Conservation (phyloP, 129 eudicot species). For the Pseudognaphalium luteoalbum region DNA sequence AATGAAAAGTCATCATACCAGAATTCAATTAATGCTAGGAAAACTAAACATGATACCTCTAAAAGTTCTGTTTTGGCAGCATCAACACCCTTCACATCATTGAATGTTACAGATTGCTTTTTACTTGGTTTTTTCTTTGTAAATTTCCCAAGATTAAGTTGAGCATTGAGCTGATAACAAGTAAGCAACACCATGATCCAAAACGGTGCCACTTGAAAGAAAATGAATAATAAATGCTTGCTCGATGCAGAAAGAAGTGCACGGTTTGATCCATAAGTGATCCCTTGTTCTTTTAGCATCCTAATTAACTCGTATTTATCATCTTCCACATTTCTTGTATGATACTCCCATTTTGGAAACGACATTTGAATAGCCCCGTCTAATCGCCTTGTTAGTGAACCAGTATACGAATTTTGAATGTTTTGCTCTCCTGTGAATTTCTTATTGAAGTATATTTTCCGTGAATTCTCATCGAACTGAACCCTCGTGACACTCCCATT, state of each 20-base stretch:
- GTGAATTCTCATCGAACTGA: conserved; percentile 43
- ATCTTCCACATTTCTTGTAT: conserved; percentile 41
- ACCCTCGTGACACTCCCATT: conserved; percentile 40
- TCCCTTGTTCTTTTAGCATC: conserved; percentile 31
- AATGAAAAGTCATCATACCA: conserved; percentile 11
- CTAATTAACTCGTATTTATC: conserved; percentile 34
- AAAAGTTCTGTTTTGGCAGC: conserved; percentile 42
- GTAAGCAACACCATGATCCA: conserved; percentile 45
- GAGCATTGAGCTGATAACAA: conserved; percentile 37
- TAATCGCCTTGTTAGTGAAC: conserved; percentile 13
- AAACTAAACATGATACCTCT: conserved; percentile 18
- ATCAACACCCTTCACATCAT: conserved; percentile 48
- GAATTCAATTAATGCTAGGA: neutral
- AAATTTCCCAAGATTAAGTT: conserved; percentile 39
- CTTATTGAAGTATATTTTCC: conserved; percentile 36
- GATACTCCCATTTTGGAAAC: conserved; percentile 34
- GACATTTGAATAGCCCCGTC: conserved; percentile 9
- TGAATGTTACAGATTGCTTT: conserved; percentile 37
- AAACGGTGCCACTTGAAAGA: conserved; percentile 42
- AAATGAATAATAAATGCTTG: conserved; percentile 31
- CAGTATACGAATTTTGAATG: conserved; percentile 19
- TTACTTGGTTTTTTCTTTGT: conserved; percentile 36
- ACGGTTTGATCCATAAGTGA: conserved; percentile 40
- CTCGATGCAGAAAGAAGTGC: conserved; percentile 31
- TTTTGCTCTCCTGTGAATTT: conserved; percentile 21